Evolutionary conservation across 371 early-diverging fungal species (phyloP), one percentile per base, ranked within the genome.

Genomic region (Apophysomyces variabilis): DNA sequence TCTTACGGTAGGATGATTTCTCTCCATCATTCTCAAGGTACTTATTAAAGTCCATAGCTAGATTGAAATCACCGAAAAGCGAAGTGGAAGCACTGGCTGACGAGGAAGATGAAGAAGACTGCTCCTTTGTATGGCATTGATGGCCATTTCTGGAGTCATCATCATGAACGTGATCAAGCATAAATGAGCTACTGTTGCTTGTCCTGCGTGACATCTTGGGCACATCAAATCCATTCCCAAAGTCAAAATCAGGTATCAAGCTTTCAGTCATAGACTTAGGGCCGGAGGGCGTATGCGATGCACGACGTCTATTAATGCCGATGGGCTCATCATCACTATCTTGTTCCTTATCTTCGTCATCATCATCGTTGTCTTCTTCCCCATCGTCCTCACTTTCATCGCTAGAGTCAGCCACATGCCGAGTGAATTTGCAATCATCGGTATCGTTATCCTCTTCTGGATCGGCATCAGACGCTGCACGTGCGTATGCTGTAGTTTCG

Each of bases 201-300:
- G 54, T 26, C 4, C 54, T 16, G 2, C 54, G 54, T 18, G 54
- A 50, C 54, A 50, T 50, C 21, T 50, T 50, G 9, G 78, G 68
- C 7, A 79, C 75, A 63, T 80, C 80, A 58, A 80, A 77, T 7
- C 80, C 77, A 50, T 80, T 80, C n/a, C 80, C 81, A 68, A 80
- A 80, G 44, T 80, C 81, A 61, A 80, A 80, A 62, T 80, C 81
- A 35, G 78, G 81, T 54, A 80, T 78, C 14, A 77, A 58, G 13
- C 66, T 65, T 35, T 78, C 70, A 1, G 68, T 73, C 56, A 67
- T 45, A 0, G 70, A 65, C 38, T 64, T 70, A 5, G 66, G 61
- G 13, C 32, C 57, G 1, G 58, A 58, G 18, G 58, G 58, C 14
- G 37, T 58, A 2, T 50, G 54, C 21, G 54, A 50, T 7, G 54